Conservation (phyloP, 768 basidiomycete species). For the Termitomyces sp. region DNA sequence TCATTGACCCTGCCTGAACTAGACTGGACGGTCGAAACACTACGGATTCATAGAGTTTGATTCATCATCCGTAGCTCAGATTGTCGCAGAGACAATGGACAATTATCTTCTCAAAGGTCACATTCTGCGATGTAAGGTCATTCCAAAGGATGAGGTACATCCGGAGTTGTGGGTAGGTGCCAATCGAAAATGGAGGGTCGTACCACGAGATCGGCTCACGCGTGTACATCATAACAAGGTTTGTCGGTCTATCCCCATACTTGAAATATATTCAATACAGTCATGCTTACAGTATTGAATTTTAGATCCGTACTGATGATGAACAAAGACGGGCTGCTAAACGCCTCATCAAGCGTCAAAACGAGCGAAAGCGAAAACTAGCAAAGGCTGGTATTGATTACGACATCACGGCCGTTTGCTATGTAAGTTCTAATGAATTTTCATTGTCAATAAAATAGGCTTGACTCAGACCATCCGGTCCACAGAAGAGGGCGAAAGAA, state of each 20-base stretch:
- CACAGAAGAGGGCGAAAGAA: neutral
- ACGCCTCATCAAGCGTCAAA: constrained; percentile 72
- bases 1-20: neutral
- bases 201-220: constrained; percentile 70
- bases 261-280: neutral
- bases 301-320: constrained; percentile 66
- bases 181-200: constrained; percentile 80
- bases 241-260: neutral
- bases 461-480: neutral
- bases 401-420: constrained; percentile 73
- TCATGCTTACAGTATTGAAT: neutral
- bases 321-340: constrained; percentile 60
- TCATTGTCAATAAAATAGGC: neutral
- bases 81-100: constrained; percentile 98
- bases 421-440: constrained; percentile 49
- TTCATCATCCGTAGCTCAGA: constrained; percentile 83
- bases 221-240: constrained; percentile 84
- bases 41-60: constrained; percentile 96
- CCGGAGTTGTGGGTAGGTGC: constrained; percentile 96
- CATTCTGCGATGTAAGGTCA: constrained; percentile 83
- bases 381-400: constrained; percentile 82
- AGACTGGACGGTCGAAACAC: constrained; percentile 96
- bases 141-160: constrained; percentile 87
- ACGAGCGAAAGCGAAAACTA: constrained; percentile 72
- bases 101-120: constrained; percentile 96